Base-by-base conservation (phyloP, 768 basidiomycete genomes). In the Coprinopsis marcescibilis region DNA sequence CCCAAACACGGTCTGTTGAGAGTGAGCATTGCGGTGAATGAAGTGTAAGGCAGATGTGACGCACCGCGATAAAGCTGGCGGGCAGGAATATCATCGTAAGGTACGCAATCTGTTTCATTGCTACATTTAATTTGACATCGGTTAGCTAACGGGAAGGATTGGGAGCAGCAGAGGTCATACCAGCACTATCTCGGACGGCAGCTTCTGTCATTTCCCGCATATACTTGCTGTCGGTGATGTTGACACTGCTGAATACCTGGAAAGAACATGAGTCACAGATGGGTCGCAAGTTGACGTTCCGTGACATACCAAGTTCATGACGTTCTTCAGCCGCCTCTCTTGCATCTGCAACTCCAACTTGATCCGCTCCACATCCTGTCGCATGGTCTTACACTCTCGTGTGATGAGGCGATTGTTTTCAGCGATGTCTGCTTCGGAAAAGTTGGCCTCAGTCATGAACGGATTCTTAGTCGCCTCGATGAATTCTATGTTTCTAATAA, bases 51-150 rank as follows among this genome's bases (percentile, higher is more conserved):
- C 37, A 45, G 2, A 7, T 13, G 23, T n/a, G 35, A 59, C 65
- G 43, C 54, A 72, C 71, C 5, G 70, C 70, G 25, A 66, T 60
- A 38, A 82, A 76, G 12, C 71, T 71, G 2, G 76, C 73, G 0
- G 81, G 81, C 7, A 82, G 62, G 57, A 81, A 83, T 13, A 80
- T 56, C 77, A 81, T 81, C 0, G 79, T 77, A 1, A 83, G 60
- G 50, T 79, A 80, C 0, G 77, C 70, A 25, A 82, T 72, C 44
- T 78, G 67, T 48, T 74, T 74, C 67, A 75, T 73, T 13, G 71
- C 73, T 68, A 42, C n/a, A n/a, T n/a, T n/a, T n/a, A n/a, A n/a
- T n/a, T n/a, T n/a, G n/a, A n/a, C n/a, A n/a, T n/a, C n/a, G n/a
- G n/a, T n/a, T n/a, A n/a, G n/a, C n/a, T n/a, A n/a, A n/a, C n/a